A percentile compares a stretch with the other conserved stretches of the same genome.
These are phyloP conservation scores for Pythium coloratum DNA, from an alignment of 352 stramenopile species.

Conservation along the genomic window DNA sequence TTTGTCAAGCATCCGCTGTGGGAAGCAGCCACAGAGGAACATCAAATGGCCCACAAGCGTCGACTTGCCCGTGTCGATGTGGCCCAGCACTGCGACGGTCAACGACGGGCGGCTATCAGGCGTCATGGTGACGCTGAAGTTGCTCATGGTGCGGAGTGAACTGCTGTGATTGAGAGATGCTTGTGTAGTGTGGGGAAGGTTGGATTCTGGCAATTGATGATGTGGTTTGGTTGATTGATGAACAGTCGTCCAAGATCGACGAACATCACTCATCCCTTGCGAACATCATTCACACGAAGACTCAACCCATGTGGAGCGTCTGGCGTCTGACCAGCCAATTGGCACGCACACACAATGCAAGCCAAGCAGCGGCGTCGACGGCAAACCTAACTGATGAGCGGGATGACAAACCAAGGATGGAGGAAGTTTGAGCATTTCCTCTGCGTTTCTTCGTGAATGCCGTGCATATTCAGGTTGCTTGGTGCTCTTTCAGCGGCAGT, in stretches of 20 bases:
- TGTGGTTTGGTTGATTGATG: not conserved
- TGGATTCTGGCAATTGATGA: not conserved
- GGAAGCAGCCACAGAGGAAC: conserved; percentile 97
- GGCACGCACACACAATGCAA: too few relatives aligned
- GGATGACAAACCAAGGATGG: too few relatives aligned
- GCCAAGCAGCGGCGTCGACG: too few relatives aligned
- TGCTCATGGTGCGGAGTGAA: not conserved
- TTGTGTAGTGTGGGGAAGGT: not conserved
- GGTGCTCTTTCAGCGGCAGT: not conserved
- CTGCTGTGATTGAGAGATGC: not conserved
- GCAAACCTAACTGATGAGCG: too few relatives aligned
- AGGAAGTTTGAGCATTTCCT: not conserved
- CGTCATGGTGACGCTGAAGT: not conserved
- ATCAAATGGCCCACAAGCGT: conserved; percentile 98
- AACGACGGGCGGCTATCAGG: conserved; percentile 28
- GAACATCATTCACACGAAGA: conserved; percentile 12
- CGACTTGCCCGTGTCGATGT: conserved; percentile 97
- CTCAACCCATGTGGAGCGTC: not conserved
- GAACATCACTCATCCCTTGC: conserved; percentile 10
- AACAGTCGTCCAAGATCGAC: not conserved
- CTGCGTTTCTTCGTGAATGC: not conserved
- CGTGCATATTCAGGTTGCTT: too few relatives aligned
- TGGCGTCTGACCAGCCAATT: not conserved
- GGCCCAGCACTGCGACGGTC: conserved; percentile 93
- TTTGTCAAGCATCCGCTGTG: conserved; percentile 98